These are phyloP conservation scores for Globisporangium mamillatum DNA, from an alignment of 352 stramenopile species.

Conservation along the genomic window DNA sequence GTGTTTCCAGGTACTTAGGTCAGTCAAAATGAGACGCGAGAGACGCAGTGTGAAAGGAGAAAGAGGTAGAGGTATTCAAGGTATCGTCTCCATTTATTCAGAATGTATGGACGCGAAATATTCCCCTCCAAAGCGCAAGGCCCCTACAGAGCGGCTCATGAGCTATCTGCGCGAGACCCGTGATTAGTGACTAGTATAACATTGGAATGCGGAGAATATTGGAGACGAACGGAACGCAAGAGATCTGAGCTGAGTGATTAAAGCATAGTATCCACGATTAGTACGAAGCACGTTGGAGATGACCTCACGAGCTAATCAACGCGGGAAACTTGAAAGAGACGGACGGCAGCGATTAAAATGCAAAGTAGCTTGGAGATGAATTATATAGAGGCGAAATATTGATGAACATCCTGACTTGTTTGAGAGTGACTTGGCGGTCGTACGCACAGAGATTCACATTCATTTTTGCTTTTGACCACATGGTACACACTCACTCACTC, in stretches of 20 bases:
- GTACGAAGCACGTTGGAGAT: not conserved
- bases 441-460: not conserved
- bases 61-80: not conserved
- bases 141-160: no score
- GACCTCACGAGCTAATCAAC: not conserved
- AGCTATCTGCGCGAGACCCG: not conserved
- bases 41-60: not conserved
- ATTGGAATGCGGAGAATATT: not conserved
- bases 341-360: not conserved
- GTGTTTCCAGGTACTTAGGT: not conserved
- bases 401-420: not conserved
- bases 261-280: not conserved
- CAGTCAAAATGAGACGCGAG: not conserved
- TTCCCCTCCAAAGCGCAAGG: not conserved
- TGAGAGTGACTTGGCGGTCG: not conserved
- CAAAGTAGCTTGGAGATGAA: not conserved
- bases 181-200: no score
- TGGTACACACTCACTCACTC: not conserved
- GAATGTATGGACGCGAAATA: not conserved
- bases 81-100: not conserved
- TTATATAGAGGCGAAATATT: not conserved
- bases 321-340: not conserved
- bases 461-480: not conserved
- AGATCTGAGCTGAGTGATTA: no score
- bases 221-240: no score